phyloP scores from a whole-genome alignment of 108 stramenopile species.

The Discostella stelligeroides region DNA sequence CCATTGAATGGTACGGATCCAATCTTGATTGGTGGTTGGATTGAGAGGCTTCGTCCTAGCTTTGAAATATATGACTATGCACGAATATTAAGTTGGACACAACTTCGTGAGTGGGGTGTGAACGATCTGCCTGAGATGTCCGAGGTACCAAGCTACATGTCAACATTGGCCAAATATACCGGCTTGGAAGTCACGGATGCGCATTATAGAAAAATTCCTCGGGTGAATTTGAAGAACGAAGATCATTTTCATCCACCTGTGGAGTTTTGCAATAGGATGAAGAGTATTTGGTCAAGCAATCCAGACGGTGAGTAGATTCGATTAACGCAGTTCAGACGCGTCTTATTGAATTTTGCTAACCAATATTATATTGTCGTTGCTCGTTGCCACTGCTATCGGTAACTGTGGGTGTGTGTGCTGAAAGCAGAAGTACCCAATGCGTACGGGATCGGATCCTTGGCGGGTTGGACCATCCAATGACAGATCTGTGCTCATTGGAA shows the following conservation, averaged over 20 bases:
- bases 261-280: conserved; percentile 50
- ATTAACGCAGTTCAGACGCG: not conserved
- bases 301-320: conserved; percentile 21
- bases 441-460: conserved; percentile 43
- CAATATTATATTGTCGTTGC: not conserved
- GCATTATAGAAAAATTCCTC: conserved; percentile 24
- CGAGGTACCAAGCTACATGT: conserved; percentile 35
- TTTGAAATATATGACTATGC: conserved; percentile 55
- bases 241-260: conserved; percentile 36
- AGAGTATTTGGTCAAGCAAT: conserved; percentile 34
- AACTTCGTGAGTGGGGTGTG: conserved; percentile 29
- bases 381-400: too few relatives aligned
- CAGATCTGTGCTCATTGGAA: too few relatives aligned
- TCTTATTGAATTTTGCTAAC: not conserved
- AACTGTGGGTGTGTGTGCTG: too few relatives aligned
- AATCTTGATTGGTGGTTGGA: conserved; percentile 38
- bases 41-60: conserved; percentile 41
- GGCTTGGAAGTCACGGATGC: conserved; percentile 5
- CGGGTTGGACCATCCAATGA: not conserved
- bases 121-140: conserved; percentile 32
- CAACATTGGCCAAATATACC: conserved; percentile 27
- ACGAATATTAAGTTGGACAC: conserved; percentile 38
- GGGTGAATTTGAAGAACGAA: conserved; percentile 35
- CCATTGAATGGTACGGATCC: conserved; percentile 26
- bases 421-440: conserved; percentile 27